phyloP scores from a whole-genome alignment of 78 protist species.

The Diacronema lutheri region DNA sequence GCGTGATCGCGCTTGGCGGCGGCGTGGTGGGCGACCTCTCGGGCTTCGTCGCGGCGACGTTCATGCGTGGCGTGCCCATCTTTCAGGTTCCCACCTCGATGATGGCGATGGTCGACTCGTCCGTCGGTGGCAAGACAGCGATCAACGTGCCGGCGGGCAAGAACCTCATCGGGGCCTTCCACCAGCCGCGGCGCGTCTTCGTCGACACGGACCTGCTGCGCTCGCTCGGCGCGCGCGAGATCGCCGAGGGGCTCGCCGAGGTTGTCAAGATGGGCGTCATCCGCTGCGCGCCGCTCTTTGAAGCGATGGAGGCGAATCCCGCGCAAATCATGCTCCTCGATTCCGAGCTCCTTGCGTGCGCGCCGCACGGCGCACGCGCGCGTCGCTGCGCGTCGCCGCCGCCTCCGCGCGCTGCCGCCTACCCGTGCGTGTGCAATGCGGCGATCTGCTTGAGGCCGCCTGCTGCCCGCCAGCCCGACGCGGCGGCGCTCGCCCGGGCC shows the following conservation, averaged over 20 bases:
- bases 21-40: conserved; percentile 79
- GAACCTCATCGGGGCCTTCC: conserved; percentile 83
- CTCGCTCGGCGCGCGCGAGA: background rate
- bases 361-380: too few species aligned
- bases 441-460: background rate
- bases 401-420: too few species aligned
- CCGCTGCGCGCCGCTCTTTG: conserved; percentile 6
- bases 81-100: conserved; percentile 75
- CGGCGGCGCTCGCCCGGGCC: background rate
- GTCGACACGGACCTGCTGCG: conserved; percentile 38
- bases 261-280: conserved; percentile 31
- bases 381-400: too few species aligned
- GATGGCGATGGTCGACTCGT: conserved; percentile 75
- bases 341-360: too few species aligned
- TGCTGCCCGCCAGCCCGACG: background rate
- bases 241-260: conserved; percentile 30
- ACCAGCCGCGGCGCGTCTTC: conserved; percentile 67
- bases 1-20: conserved; percentile 75
- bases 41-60: conserved; percentile 77
- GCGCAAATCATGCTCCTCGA: too few species aligned
- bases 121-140: conserved; percentile 72
- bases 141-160: conserved; percentile 70
- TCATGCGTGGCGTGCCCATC: conserved; percentile 67
- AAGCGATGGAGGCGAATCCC: background rate
- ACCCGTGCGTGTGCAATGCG: too few species aligned